Base-by-base conservation (phyloP, 202 grass and related monocot genomes). In the Schoenoplectus triqueter region DNA sequence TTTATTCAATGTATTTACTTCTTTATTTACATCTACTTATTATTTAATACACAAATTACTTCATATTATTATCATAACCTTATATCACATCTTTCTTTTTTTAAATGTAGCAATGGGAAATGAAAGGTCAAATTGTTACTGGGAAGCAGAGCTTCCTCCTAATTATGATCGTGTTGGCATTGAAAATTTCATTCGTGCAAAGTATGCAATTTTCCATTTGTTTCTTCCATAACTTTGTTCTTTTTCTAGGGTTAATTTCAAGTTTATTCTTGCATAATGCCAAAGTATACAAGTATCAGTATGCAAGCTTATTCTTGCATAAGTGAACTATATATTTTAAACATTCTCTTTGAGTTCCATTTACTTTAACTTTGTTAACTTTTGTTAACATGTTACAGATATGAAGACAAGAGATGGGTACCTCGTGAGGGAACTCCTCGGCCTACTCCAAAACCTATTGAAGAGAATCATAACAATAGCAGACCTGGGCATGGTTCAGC, bases 131-230 rank as follows among this genome's bases (percentile, higher is more conserved):
- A 99, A 99, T 83, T 48, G 63, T 76, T 96, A 94, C 81, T 99
- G 97, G 97, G 97, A 99, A 91, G 97, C 93, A 7, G 93, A 99
- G 88, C 89, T 99, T 48, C 91, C 93, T 62, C 92, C 90, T 61
- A 94, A 96, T 85, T 99, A 99, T 86, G 97, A 99, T 83, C 92
- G 97, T 80, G 97, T 99, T 69, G 93, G 97, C 41, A 99, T 99
- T 89, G 97, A 99, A 64, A 99, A 99, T 85, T 99, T 99, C 64
- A 99, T 99, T 73, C 97, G 93, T 73, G 97, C 97, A 11, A 99
- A 99, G 97, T 99, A 96, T 86, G 91, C 7, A 44, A 66, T 62
- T 81, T 46, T 44, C n/a, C 6, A 20, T 44, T 31, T 88, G 45
- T 86, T 86, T 70, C 56, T 81, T 78, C 61, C 66, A 45, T 78